phyloP scores from a whole-genome alignment of 2,329 filamentous ascomycete genomes.

The Fusarium newnesense region DNA sequence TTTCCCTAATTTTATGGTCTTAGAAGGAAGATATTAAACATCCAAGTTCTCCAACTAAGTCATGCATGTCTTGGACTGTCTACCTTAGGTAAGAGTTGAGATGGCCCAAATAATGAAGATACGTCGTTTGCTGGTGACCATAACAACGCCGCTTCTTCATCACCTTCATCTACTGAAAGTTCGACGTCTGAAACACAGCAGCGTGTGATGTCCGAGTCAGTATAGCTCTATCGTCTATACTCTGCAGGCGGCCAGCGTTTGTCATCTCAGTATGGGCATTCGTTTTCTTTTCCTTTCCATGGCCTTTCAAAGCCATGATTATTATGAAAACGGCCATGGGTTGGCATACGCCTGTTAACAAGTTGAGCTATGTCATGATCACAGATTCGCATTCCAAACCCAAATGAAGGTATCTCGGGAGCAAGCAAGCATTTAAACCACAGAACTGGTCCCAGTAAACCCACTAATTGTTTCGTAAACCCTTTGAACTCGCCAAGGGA shows the following conservation, averaged over 20 bases:
- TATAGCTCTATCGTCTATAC: background rate
- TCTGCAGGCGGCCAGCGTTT: constrained; percentile 2
- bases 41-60: background rate
- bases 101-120: background rate
- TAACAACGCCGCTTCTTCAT: background rate
- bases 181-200: background rate
- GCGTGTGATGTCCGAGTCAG: background rate
- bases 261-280: constrained; percentile 14
- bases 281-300: background rate
- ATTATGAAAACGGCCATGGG: background rate
- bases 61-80: background rate
- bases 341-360: background rate
- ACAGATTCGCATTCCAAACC: background rate
- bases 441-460: background rate
- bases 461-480: background rate
- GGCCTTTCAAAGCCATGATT: background rate
- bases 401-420: background rate
- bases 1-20: background rate
- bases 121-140: background rate
- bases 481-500: background rate
- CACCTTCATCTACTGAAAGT: background rate
- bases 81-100: background rate
- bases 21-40: background rate
- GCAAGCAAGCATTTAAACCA: background rate
- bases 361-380: background rate